Conservation (phyloP, 2,329 filamentous ascomycete genomes). For the Trichoderma asperellum region DNA sequence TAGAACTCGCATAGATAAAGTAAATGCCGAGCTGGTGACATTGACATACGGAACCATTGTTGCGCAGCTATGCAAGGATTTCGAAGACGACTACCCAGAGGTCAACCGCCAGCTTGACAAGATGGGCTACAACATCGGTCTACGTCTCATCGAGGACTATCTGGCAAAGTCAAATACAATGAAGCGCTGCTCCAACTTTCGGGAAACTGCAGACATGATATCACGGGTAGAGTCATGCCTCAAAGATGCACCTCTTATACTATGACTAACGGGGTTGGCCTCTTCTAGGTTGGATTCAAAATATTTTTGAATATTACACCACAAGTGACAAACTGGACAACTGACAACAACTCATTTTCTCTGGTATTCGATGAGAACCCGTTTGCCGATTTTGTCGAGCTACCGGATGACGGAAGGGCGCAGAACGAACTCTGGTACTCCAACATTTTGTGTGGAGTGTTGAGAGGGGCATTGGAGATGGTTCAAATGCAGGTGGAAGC, state of each 20-base stretch:
- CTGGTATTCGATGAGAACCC: slow-evolving; percentile 97
- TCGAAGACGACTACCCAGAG: slow-evolving; percentile 88
- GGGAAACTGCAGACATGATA: slow-evolving; percentile 96
- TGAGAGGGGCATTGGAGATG: slow-evolving; percentile 94
- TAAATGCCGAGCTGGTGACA: slow-evolving; percentile 96
- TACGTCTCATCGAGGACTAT: slow-evolving; percentile 96
- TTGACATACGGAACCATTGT: slow-evolving; percentile 98
- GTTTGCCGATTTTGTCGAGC: slow-evolving; percentile 93
- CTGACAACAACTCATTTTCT: slow-evolving; percentile 94
- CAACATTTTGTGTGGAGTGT: slow-evolving; percentile 91
- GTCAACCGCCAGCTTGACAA: slow-evolving; percentile 98
- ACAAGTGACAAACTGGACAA: slow-evolving; percentile 91
- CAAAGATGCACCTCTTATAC: neutral
- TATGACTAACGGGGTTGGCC: slow-evolving; percentile 31
- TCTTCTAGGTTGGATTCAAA: slow-evolving; percentile 86
- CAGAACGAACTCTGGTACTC: slow-evolving; percentile 99
- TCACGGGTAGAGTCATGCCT: slow-evolving; percentile 65
- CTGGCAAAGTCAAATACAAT: slow-evolving; percentile 91
- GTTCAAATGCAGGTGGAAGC: slow-evolving; percentile 99
- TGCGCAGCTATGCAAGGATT: slow-evolving; percentile 94
- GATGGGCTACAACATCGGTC: slow-evolving; percentile 98
- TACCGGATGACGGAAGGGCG: slow-evolving; percentile 91
- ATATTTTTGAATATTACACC: slow-evolving; percentile 98
- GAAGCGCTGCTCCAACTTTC: slow-evolving; percentile 88
- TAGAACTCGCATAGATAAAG: slow-evolving; percentile 94